Evolutionary conservation across 2,329 filamentous ascomycete species (phyloP).

Genomic region (Colletotrichum filicis): DNA sequence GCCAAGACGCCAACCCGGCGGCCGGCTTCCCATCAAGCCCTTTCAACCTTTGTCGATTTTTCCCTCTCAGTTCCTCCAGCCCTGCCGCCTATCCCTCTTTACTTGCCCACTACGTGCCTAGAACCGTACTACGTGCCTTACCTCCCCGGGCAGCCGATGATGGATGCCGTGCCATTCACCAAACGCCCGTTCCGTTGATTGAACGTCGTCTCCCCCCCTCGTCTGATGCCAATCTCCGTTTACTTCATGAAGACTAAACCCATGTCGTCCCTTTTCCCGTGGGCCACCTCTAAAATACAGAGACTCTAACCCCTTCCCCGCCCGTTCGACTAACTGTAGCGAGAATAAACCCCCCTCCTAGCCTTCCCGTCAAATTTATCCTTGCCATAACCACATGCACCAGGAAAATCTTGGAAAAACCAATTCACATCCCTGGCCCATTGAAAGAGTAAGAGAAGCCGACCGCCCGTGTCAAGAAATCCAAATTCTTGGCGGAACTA

Average conservation of each 20-base stretch:
- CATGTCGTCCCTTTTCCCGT: neutral
- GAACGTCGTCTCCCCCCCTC: no score
- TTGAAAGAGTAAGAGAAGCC: neutral
- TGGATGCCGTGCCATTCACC: neutral
- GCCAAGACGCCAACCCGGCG: constrained; percentile 30
- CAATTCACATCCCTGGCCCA: neutral
- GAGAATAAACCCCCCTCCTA: neutral
- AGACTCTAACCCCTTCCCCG: neutral
- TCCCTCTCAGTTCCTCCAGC: neutral
- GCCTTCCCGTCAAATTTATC: neutral
- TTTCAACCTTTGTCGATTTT: neutral
- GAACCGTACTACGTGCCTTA: neutral
- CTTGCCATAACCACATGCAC: neutral
- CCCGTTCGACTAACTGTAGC: neutral
- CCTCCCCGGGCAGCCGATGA: neutral
- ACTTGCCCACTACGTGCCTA: no score
- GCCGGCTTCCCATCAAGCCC: constrained; percentile 18
- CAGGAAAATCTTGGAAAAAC: neutral
- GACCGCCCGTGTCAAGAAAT: neutral
- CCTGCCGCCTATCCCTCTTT: neutral
- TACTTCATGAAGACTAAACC: neutral
- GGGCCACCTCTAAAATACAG: neutral
- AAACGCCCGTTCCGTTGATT: neutral
- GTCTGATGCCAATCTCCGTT: no score
- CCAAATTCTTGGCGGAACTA: neutral